phyloP scores from a whole-genome alignment of 192 early-diverging fungal species.

The Chytriomyces hyalinus region DNA sequence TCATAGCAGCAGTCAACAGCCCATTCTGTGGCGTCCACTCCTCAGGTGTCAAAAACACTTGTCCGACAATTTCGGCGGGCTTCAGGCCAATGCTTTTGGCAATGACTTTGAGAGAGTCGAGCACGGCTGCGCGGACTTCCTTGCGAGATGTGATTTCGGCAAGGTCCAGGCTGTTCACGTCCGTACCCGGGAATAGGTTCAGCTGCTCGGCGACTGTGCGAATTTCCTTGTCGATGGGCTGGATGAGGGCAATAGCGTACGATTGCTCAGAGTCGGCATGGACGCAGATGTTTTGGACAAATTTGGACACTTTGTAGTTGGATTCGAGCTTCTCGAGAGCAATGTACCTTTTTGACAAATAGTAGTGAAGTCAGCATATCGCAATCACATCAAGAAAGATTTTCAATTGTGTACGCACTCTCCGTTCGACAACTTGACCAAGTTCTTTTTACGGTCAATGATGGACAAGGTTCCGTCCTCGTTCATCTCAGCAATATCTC shows the following conservation, averaged over 20 bases:
- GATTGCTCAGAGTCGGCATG: slow-evolving; percentile 69
- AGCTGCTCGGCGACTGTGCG: neutral
- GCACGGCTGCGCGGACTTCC: slow-evolving; percentile 50
- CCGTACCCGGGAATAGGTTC: neutral
- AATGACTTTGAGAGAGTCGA: slow-evolving; percentile 57
- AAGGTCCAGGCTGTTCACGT: slow-evolving; percentile 45
- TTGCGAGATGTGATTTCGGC: slow-evolving; percentile 43
- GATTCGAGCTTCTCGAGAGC: slow-evolving; percentile 94
- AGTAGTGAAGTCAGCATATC: neutral
- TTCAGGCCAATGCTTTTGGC: slow-evolving; percentile 72
- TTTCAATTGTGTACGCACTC: slow-evolving; percentile 48
- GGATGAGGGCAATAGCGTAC: slow-evolving; percentile 77
- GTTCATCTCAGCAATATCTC: slow-evolving; percentile 88
- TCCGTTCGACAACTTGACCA: slow-evolving; percentile 90
- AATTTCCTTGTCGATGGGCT: slow-evolving; percentile 63
- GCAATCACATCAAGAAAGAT: neutral
- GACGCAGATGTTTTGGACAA: slow-evolving; percentile 72
- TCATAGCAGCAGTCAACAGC: slow-evolving; percentile 88
- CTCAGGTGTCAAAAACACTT: slow-evolving; percentile 69
- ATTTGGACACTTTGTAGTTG: slow-evolving; percentile 75
- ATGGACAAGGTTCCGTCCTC: slow-evolving; percentile 77
- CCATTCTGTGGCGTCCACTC: slow-evolving; percentile 92
- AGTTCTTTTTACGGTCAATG: slow-evolving; percentile 93
- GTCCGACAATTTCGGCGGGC: slow-evolving; percentile 73
- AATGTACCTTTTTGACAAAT: slow-evolving; percentile 72